Evolutionary conservation across 306 rosid genomes (phyloP).

Genomic region (Erythrophleum fordii): DNA sequence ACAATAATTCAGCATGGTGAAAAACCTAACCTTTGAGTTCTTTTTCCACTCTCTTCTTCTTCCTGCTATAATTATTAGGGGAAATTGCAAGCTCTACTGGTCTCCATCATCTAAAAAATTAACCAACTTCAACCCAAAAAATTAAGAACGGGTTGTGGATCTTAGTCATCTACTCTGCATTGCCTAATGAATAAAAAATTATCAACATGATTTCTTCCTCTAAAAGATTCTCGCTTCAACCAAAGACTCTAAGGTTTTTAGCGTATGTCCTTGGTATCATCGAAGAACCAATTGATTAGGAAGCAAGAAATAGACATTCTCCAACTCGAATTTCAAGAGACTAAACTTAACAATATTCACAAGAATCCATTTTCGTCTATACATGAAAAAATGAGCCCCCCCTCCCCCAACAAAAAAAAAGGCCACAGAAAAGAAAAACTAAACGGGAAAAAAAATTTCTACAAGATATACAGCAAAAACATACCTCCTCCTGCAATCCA

Average conservation of each 20-base stretch:
- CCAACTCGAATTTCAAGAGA: background rate
- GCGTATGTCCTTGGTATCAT: background rate
- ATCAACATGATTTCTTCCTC: background rate
- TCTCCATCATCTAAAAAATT: background rate
- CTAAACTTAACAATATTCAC: background rate
- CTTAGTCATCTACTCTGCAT: background rate
- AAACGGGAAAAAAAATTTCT: background rate
- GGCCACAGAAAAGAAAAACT: too few species aligned
- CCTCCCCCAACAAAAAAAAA: too few species aligned
- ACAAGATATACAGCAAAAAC: background rate
- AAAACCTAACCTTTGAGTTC: background rate
- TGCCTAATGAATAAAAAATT: background rate
- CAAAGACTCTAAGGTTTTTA: background rate
- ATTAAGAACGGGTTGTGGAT: background rate
- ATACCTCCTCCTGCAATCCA: background rate
- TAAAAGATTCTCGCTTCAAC: background rate
- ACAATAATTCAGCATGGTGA: too few species aligned
- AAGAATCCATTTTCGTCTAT: background rate
- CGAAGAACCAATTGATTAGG: background rate
- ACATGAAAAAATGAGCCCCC: too few species aligned
- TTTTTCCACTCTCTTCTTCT: background rate
- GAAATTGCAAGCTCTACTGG: background rate
- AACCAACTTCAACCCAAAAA: background rate
- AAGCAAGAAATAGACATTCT: background rate
- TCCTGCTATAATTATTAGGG: background rate